Conservation (phyloP, 2,329 filamentous ascomycete species). For the Fusarium ramigenum region DNA sequence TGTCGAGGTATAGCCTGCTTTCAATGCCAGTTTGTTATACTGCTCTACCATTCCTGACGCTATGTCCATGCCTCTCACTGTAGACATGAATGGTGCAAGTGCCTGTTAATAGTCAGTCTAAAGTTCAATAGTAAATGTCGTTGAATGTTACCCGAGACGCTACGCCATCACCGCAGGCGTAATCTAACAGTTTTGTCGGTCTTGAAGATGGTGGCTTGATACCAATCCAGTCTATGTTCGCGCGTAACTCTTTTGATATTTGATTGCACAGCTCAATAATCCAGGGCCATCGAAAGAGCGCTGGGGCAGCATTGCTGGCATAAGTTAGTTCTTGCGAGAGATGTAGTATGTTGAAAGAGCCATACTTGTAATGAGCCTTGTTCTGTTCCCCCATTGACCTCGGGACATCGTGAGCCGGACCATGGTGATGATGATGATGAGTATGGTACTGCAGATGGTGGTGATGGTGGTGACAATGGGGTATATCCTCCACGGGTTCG, state of each 20-base stretch:
- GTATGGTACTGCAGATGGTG: conserved; percentile 36
- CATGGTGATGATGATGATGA: conserved; percentile 36
- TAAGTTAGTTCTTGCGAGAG: background rate
- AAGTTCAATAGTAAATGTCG: fast-evolving
- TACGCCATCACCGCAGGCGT: conserved; percentile 46
- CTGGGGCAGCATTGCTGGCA: conserved; percentile 28
- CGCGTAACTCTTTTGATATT: conserved; percentile 38
- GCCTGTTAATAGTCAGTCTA: conserved; percentile 40
- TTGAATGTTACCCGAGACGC: conserved; percentile 40
- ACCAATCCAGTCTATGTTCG: conserved; percentile 43
- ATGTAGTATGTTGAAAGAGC: fast-evolving
- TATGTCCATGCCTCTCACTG: conserved; percentile 49
- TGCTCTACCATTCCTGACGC: conserved; percentile 45
- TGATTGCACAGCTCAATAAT: conserved; percentile 39
- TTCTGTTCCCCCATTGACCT: conserved; percentile 38
- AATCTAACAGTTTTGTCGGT: conserved; percentile 43
- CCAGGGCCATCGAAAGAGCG: conserved; percentile 38
- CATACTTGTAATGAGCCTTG: conserved; percentile 43
- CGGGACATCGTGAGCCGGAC: conserved; percentile 14
- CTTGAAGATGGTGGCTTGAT: conserved; percentile 6
- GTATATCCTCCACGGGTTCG: conserved; percentile 9
- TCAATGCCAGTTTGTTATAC: conserved; percentile 45
- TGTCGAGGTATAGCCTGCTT: conserved; percentile 32
- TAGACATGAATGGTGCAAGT: conserved; percentile 43
- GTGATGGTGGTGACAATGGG: conserved; percentile 32